phyloP scores from a whole-genome alignment of 2,329 filamentous ascomycete species.

The Talaromyces sp. region DNA sequence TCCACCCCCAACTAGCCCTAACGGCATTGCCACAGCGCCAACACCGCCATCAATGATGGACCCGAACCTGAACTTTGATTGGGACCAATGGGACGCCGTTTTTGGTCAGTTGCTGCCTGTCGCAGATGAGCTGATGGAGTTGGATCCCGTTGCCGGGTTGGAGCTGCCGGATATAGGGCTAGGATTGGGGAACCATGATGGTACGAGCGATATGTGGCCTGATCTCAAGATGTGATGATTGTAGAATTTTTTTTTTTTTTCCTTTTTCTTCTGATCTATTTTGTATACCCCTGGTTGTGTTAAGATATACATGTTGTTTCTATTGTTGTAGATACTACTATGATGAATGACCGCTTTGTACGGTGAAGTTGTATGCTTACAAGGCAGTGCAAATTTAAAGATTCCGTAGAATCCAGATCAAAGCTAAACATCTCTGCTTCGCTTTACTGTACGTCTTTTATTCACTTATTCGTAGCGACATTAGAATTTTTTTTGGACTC shows the following conservation, averaged over 20 bases:
- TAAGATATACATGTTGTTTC: neutral
- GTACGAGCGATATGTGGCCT: constrained; percentile 1
- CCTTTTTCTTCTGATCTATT: neutral
- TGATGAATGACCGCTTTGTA: neutral
- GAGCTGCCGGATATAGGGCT: constrained; percentile 27
- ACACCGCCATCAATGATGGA: constrained; percentile 36
- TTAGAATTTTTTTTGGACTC: constrained; percentile 5
- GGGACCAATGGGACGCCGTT: constrained; percentile 47
- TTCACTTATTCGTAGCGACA: constrained; percentile 18
- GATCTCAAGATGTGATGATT: neutral
- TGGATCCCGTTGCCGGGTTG: constrained; percentile 34
- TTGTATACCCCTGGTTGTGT: neutral
- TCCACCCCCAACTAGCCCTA: neutral
- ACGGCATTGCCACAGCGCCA: constrained; percentile 17
- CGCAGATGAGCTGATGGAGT: constrained; percentile 40
- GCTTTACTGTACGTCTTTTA: constrained; percentile 14
- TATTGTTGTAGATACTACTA: neutral
- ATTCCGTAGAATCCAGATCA: neutral
- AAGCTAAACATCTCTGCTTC: neutral
- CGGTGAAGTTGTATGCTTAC: neutral
- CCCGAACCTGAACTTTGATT: constrained; percentile 43
- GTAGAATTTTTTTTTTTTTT: neutral
- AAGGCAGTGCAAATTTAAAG: neutral
- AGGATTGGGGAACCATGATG: constrained; percentile 4
- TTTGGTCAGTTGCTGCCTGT: constrained; percentile 44